Evolutionary conservation across 2,329 filamentous ascomycete species (phyloP).

Genomic region (Exophiala viscosa): DNA sequence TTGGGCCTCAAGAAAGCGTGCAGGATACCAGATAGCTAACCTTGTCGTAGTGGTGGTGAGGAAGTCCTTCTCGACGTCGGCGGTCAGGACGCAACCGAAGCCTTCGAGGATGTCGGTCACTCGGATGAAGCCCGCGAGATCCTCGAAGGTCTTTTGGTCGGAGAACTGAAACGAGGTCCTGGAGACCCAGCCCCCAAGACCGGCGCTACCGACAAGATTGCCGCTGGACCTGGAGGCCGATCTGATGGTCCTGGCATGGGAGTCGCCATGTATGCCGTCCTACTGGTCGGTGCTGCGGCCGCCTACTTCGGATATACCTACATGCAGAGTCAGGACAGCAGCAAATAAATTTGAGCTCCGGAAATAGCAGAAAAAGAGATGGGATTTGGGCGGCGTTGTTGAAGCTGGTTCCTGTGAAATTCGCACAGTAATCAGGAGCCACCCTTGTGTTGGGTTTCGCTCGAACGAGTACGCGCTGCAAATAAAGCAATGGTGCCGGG

Average conservation of each 20-base stretch:
- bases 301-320: slow-evolving; percentile 86
- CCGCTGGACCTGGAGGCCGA: slow-evolving; percentile 34
- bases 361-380: not conserved
- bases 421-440: too few species aligned
- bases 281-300: slow-evolving; percentile 70
- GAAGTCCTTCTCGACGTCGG: slow-evolving; percentile 95
- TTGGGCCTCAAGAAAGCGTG: not conserved
- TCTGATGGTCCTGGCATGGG: slow-evolving; percentile 58
- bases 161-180: slow-evolving; percentile 75
- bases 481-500: too few species aligned
- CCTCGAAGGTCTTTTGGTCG: slow-evolving; percentile 71
- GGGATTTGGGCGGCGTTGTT: not conserved
- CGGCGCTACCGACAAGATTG: slow-evolving; percentile 48
- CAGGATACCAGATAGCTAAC: not conserved
- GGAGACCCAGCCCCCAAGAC: slow-evolving; percentile 74
- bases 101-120: slow-evolving; percentile 99
- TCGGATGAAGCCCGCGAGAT: slow-evolving; percentile 97
- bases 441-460: too few species aligned
- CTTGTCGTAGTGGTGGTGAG: slow-evolving; percentile 75
- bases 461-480: too few species aligned
- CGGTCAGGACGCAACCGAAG: slow-evolving; percentile 94
- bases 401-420: too few species aligned
- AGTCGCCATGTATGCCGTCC: slow-evolving; percentile 73
- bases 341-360: slow-evolving; percentile 27
- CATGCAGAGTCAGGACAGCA: slow-evolving; percentile 57